Percentiles rank a stretch among this genome's conserved stretches.
Evolutionary conservation across 306 rosid species (phyloP).

Genomic region (Lupinus albus): DNA sequence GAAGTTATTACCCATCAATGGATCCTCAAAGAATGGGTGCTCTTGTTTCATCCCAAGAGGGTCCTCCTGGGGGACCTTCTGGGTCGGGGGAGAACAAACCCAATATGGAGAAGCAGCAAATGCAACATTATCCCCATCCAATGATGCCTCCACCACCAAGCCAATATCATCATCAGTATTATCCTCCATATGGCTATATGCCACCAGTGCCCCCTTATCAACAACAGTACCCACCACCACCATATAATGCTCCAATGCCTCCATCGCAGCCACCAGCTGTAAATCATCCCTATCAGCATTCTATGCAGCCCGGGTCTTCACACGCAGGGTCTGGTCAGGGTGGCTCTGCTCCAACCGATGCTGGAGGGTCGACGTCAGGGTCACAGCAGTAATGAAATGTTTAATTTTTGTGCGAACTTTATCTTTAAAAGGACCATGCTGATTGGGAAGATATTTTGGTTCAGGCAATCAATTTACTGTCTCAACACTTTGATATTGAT

Average conservation of each 20-base stretch:
- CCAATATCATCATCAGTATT: conserved; percentile 76
- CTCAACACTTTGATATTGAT: conserved; percentile 11
- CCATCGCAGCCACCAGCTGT: conserved; percentile 54
- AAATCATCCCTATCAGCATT: conserved; percentile 65
- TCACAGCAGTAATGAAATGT: conserved; percentile 50
- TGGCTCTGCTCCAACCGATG: conserved; percentile 52
- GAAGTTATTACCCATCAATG: conserved; percentile 86
- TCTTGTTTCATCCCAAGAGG: conserved; percentile 65
- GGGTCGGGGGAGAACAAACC: conserved; percentile 66
- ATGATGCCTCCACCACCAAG: conserved; percentile 76
- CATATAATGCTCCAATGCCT: conserved; percentile 52
- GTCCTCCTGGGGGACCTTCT: conserved; percentile 58
- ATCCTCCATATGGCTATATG: conserved; percentile 71
- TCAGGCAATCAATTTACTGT: conserved; percentile 19
- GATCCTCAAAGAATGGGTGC: conserved; percentile 99
- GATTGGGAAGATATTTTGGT: conserved; percentile 29
- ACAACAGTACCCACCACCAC: conserved; percentile 67
- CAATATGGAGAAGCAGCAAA: conserved; percentile 57
- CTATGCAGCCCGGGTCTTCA: conserved; percentile 49
- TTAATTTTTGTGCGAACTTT: conserved; percentile 11
- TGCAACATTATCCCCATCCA: conserved; percentile 62
- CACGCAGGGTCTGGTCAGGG: conserved; percentile 50
- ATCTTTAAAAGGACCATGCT: conserved; percentile 23
- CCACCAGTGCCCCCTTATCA: conserved; percentile 64
- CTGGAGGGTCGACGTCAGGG: conserved; percentile 48